phyloP scores from a whole-genome alignment of 1,284 basidiomycete genomes.

The Peniophora sp. region DNA sequence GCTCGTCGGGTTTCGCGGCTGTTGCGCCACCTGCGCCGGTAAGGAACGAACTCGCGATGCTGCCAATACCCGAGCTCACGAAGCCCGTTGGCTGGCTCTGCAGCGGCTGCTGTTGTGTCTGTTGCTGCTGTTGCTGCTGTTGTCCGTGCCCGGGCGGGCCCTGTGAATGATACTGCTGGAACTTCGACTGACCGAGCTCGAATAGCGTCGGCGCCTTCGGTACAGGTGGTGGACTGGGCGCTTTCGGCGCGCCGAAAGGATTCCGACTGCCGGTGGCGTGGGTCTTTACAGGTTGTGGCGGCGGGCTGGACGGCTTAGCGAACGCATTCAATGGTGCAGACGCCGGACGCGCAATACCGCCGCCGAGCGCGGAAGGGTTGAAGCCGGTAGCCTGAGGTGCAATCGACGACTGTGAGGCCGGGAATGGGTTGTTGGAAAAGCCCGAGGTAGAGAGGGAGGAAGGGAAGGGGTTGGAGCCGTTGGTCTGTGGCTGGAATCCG shows the following conservation, averaged over 20 bases:
- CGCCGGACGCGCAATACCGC: slow-evolving; percentile 40
- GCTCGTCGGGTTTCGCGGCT: neutral
- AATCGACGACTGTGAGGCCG: neutral
- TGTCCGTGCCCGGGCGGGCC: neutral
- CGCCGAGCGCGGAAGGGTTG: neutral
- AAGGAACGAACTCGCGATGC: slow-evolving; percentile 67
- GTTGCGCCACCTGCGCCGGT: slow-evolving; percentile 22
- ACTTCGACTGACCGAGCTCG: slow-evolving; percentile 54
- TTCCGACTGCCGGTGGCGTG: slow-evolving; percentile 94
- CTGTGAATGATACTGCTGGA: slow-evolving; percentile 13
- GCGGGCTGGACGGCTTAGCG: slow-evolving; percentile 29
- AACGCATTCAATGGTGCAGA: slow-evolving; percentile 51
- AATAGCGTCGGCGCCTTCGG: slow-evolving; percentile 76
- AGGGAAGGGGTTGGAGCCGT: slow-evolving; percentile 8
- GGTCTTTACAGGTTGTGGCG: slow-evolving; percentile 60
- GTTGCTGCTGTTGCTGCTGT: slow-evolving; percentile 22
- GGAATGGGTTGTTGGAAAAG: slow-evolving; percentile 7
- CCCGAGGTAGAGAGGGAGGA: slow-evolving; percentile 1
- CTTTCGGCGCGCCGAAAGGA: slow-evolving; percentile 80
- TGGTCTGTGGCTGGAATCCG: slow-evolving; percentile 20
- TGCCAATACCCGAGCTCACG: slow-evolving; percentile 36
- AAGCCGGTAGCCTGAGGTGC: neutral
- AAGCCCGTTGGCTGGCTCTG: slow-evolving; percentile 4
- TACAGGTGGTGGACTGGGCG: slow-evolving; percentile 53
- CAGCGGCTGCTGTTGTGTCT: slow-evolving; percentile 19